A percentile compares a stretch with the other conserved stretches of the same genome.
Evolutionary conservation across 495 filamentous ascomycete species (phyloP).

Genomic region (Penicillium pulvis): DNA sequence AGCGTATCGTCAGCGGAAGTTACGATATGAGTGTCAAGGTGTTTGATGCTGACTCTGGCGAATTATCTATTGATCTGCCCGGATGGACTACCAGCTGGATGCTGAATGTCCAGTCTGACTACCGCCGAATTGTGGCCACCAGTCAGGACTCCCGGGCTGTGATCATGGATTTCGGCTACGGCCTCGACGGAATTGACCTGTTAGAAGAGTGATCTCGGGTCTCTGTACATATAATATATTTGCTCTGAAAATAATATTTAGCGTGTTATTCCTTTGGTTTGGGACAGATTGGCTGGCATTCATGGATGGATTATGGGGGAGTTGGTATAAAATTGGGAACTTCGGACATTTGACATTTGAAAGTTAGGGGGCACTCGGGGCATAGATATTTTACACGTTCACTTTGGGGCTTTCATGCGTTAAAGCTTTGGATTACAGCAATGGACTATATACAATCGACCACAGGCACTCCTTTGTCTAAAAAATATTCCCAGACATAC

Average conservation of each 20-base stretch:
- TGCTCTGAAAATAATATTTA: slow-evolving; percentile 1
- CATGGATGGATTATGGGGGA: slow-evolving; percentile 9
- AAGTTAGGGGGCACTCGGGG: background rate
- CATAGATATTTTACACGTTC: background rate
- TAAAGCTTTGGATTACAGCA: background rate
- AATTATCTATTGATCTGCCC: slow-evolving; percentile 72
- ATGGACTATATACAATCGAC: background rate
- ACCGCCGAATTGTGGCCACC: slow-evolving; percentile 87
- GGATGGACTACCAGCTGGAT: slow-evolving; percentile 97
- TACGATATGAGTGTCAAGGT: slow-evolving; percentile 96
- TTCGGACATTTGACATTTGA: background rate
- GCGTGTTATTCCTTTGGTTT: background rate
- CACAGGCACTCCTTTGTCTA: background rate
- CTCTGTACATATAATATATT: slow-evolving; percentile 18
- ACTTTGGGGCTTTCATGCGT: background rate
- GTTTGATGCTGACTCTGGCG: slow-evolving; percentile 76
- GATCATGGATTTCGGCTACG: slow-evolving; percentile 76
- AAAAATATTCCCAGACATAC: background rate
- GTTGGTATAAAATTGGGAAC: slow-evolving; percentile 9
- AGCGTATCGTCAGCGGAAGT: slow-evolving; percentile 83
- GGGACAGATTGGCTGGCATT: slow-evolving; percentile 12
- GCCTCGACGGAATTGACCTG: slow-evolving; percentile 50
- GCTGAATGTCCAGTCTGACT: slow-evolving; percentile 90
- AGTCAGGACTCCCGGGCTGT: slow-evolving; percentile 89
- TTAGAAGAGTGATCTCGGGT: slow-evolving; percentile 41